phyloP scores from a whole-genome alignment of 495 filamentous ascomycete genomes.

The Oidiodendron maius region DNA sequence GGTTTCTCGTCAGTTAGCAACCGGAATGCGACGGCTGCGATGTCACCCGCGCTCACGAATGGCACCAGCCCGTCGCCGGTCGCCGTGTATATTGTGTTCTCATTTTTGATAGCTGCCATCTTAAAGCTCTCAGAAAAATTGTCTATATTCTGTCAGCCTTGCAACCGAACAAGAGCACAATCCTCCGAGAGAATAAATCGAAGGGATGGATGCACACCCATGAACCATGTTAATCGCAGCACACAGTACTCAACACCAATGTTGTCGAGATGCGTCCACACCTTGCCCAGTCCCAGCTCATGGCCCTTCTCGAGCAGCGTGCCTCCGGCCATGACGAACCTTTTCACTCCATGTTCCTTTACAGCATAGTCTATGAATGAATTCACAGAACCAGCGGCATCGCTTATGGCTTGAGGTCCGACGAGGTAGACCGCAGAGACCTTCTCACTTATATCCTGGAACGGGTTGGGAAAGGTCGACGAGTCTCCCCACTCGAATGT shows the following conservation, averaged over 20 bases:
- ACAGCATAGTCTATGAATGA: conserved; percentile 31
- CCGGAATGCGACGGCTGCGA: conserved; percentile 37
- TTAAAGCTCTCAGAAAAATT: conserved; percentile 22
- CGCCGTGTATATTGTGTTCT: conserved; percentile 41
- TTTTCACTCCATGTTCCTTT: conserved; percentile 24
- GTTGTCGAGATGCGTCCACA: conserved; percentile 32
- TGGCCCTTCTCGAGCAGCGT: conserved; percentile 17
- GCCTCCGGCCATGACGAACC: conserved; percentile 35
- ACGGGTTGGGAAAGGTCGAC: conserved; percentile 33
- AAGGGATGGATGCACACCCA: conserved; percentile 8
- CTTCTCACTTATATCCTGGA: conserved; percentile 14
- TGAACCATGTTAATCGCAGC: conserved; percentile 12
- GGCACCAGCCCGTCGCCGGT: conserved; percentile 36
- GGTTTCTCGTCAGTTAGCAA: conserved; percentile 30
- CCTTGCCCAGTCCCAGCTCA: conserved; percentile 24
- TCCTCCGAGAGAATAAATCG: too few species aligned
- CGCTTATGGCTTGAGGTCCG: conserved; percentile 14
- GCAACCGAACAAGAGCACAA: too few species aligned
- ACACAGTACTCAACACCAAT: conserved; percentile 31
- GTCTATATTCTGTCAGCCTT: too few species aligned
- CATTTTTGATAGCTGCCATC: conserved; percentile 28
- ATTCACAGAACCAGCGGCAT: conserved; percentile 29
- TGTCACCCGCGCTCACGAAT: conserved; percentile 38
- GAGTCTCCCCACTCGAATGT: conserved; percentile 42
- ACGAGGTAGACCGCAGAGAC: conserved; percentile 36